Conservation (phyloP, 2,329 filamentous ascomycete genomes). For the Clonostachys solani region DNA sequence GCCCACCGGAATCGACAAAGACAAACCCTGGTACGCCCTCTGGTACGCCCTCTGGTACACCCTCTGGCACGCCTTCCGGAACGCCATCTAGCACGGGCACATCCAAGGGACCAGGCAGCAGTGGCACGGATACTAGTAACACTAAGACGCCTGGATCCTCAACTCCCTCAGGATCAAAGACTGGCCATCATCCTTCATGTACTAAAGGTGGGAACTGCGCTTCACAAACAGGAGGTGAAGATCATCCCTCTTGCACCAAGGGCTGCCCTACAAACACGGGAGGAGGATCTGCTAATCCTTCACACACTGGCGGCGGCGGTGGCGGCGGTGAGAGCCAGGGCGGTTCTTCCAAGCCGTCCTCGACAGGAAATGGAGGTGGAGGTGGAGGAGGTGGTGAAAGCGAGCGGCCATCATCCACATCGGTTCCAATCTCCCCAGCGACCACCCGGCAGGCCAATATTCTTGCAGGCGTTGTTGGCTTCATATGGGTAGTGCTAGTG, state of each 20-base stretch:
- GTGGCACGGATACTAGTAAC: background rate
- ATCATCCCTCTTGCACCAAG: too few species aligned
- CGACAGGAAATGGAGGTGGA: constrained; percentile 1
- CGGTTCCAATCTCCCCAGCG: too few species aligned
- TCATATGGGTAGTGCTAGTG: too few species aligned
- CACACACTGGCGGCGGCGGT: background rate
- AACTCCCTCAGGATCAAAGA: background rate
- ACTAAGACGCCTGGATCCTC: background rate
- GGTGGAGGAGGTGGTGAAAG: background rate
- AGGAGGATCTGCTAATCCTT: background rate
- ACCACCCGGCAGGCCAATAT: too few species aligned
- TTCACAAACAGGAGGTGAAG: too few species aligned
- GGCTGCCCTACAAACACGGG: constrained; percentile 2
- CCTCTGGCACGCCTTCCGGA: too few species aligned
- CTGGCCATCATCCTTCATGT: background rate
- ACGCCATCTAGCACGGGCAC: too few species aligned
- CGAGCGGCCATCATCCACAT: background rate
- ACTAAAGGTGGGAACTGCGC: constrained; percentile 3
- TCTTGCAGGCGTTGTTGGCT: too few species aligned
- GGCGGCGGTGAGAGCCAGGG: background rate
- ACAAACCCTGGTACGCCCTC: background rate
- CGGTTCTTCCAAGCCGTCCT: background rate
- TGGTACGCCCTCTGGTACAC: too few species aligned
- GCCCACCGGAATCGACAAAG: constrained; percentile 1
- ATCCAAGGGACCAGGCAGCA: background rate